These are phyloP conservation scores for Discostella stelligeroides DNA, from an alignment of 108 stramenopile species.

Conservation along the genomic window DNA sequence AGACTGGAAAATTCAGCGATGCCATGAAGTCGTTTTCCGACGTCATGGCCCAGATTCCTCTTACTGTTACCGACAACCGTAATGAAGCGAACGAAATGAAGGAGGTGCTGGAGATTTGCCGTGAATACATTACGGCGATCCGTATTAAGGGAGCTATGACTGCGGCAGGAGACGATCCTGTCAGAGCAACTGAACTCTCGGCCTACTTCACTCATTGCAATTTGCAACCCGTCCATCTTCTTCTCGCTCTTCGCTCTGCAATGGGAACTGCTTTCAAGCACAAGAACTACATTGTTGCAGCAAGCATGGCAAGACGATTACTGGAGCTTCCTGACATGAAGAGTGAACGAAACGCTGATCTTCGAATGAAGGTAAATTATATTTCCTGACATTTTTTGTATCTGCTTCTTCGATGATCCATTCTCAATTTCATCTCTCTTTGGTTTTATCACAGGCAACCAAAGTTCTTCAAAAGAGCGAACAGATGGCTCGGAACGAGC, in stretches of 20 bases:
- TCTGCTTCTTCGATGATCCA: neutral
- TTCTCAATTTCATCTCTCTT: neutral
- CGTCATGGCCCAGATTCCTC: conserved; percentile 87
- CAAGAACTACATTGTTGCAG: conserved; percentile 96
- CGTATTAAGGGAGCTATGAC: conserved; percentile 91
- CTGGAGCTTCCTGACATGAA: conserved; percentile 96
- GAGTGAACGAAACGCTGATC: conserved; percentile 92
- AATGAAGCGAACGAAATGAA: conserved; percentile 91
- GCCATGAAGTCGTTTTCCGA: conserved; percentile 71
- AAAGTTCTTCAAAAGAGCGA: conserved; percentile 97
- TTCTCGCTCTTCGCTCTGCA: conserved; percentile 96
- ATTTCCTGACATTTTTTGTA: neutral
- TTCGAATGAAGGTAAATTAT: conserved; percentile 73
- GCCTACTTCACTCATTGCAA: conserved; percentile 99
- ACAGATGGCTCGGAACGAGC: conserved; percentile 97
- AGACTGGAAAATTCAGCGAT: conserved; percentile 95
- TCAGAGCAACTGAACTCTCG: conserved; percentile 93
- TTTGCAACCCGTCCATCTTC: conserved; percentile 94
- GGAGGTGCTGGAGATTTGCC: conserved; percentile 91
- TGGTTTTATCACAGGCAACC: conserved; percentile 51
- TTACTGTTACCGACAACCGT: conserved; percentile 82
- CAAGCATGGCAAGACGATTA: conserved; percentile 96
- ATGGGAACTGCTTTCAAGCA: conserved; percentile 99
- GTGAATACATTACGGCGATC: conserved; percentile 98
- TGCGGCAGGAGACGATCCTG: conserved; percentile 67